Evolutionary conservation across 139 green algal species (phyloP).

Genomic region (Chlamydomonas incerta): DNA sequence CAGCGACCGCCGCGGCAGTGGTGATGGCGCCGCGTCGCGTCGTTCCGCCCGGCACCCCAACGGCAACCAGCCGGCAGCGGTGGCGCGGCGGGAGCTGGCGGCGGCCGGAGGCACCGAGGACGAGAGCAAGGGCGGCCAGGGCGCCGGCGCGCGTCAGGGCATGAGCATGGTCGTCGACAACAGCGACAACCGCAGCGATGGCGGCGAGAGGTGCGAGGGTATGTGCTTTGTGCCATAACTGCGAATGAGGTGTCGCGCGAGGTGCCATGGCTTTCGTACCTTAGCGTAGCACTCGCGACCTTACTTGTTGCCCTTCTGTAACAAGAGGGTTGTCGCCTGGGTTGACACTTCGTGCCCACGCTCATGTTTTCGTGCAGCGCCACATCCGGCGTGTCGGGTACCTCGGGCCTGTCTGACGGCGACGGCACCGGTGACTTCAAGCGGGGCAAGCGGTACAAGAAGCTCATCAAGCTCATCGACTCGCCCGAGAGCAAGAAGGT

Average conservation of each 20-base stretch:
- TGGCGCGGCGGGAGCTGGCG: too few species aligned
- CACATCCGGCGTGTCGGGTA: not conserved
- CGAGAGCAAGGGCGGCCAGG: not conserved
- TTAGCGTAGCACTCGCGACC: too few species aligned
- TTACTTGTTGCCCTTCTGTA: too few species aligned
- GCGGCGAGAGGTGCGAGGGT: slow-evolving; percentile 4
- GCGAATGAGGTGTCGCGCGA: too few species aligned
- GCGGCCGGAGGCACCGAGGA: too few species aligned
- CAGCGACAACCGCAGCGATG: slow-evolving; percentile 9
- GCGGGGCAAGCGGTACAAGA: slow-evolving; percentile 32
- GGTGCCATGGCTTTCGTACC: too few species aligned
- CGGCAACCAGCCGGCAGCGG: too few species aligned
- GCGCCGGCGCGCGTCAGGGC: not conserved
- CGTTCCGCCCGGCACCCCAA: too few species aligned
- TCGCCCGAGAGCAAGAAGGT: slow-evolving; percentile 4
- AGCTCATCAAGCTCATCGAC: slow-evolving; percentile 25
- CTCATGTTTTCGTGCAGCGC: too few species aligned
- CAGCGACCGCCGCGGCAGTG: not conserved
- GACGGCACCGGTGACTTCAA: slow-evolving; percentile 20
- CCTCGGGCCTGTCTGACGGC: not conserved
- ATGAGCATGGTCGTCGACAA: not conserved
- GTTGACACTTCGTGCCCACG: too few species aligned
- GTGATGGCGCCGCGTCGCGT: not conserved
- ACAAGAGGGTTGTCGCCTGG: too few species aligned
- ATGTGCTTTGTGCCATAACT: too few species aligned